Evolutionary conservation across 129 eudicot genomes (phyloP), one percentile per base, ranked within the genome.

Genomic region (Saposhnikovia divaricata): DNA sequence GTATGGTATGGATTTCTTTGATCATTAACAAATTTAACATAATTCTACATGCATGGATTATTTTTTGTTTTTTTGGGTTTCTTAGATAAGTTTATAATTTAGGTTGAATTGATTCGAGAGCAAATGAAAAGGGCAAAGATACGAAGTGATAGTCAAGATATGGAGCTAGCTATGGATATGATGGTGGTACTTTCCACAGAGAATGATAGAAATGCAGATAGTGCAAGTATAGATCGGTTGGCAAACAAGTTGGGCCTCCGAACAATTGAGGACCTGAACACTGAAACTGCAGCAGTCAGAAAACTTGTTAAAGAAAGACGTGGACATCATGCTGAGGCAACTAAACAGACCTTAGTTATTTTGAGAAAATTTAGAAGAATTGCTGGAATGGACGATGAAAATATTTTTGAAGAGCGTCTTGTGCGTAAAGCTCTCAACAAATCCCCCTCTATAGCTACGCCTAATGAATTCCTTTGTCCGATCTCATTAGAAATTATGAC

Each of bases 401-500:
- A 77, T 77, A 76, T 80, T 38, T 81, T 81, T 72, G 92, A 91
- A 57, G 96, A 90, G 68, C 88, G 91, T 59, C 79, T 78, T 31
- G 82, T 69, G 61, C 81, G 87, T 55, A 82, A 83, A 80, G 45
- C 87, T 57, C 79, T 78, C 9, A 63, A 66, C 38, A 89, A 89
- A 80, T 78, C 82, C 48, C 69, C 78, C 2, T 81, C 92, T 0
- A 9, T 82, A 11, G 87, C 90, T 4, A 86, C 90, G 10, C 97
- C 98, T 45, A 80, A 91, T 37, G 97, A 94, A 44, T 94, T 94
- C 69, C 81, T 91, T 15, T 94, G 98, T 78, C 97, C 98, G 6
- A 89, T 94, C 71, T 90, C 97, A 4, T 82, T 90, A 31, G 96
- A 94, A 80, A 94, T 94, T 28, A 91, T 94, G 98, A 81, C 89